Conservation (phyloP, 306 rosid species). For the Potentilla sterilis region DNA sequence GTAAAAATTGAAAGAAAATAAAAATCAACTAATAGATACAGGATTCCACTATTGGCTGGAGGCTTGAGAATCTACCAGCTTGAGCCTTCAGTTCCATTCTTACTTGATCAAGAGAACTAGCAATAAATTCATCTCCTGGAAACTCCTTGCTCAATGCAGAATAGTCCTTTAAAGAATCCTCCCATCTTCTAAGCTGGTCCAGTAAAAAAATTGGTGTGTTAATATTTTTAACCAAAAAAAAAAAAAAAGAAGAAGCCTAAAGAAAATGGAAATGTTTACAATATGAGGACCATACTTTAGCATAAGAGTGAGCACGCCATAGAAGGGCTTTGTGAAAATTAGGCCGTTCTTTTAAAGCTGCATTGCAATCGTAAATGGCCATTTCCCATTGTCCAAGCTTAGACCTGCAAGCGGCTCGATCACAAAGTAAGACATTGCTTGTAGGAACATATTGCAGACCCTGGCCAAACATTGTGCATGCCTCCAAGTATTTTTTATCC, state of each 20-base stretch:
- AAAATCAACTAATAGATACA: not conserved
- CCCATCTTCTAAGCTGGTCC: not conserved
- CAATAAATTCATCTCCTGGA: conserved; percentile 4
- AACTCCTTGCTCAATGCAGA: conserved; percentile 10
- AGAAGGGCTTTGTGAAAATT: conserved; percentile 6
- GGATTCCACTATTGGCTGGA: not conserved
- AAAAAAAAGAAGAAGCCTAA: not conserved
- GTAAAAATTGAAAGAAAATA: not conserved
- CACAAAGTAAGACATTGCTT: conserved; percentile 6
- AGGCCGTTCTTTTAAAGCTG: conserved; percentile 3
- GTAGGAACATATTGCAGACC: not conserved
- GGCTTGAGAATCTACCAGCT: not conserved
- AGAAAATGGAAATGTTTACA: not conserved
- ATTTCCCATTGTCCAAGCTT: conserved; percentile 7
- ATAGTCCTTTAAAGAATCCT: conserved; percentile 5
- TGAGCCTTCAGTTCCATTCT: conserved; percentile 8
- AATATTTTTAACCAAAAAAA: not conserved
- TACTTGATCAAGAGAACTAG: conserved; percentile 2
- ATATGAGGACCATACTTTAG: not conserved
- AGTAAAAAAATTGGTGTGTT: not conserved
- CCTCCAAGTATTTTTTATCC: conserved; percentile 2
- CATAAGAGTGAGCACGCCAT: conserved; percentile 17
- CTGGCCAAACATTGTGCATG: conserved; percentile 1
- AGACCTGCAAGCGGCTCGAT: conserved; percentile 14
- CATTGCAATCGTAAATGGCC: conserved; percentile 18